phyloP scores from a whole-genome alignment of 257 asterid genomes.

The Salvia hispanica region DNA sequence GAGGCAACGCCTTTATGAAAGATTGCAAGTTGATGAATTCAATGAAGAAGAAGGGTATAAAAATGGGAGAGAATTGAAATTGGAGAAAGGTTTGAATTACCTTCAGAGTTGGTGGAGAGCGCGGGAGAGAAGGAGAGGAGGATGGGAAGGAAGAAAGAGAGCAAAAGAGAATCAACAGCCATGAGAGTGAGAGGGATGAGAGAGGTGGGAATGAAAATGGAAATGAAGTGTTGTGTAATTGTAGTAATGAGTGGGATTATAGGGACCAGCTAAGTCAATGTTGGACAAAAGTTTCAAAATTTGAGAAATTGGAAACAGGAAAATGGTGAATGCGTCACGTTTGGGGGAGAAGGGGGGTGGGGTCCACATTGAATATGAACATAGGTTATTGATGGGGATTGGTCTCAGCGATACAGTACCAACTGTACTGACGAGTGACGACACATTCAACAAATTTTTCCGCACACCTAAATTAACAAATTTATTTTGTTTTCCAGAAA shows the following conservation, averaged over 20 bases:
- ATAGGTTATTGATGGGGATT: no score
- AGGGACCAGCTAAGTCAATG: constrained; percentile 48
- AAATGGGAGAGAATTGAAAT: neutral
- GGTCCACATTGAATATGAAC: constrained; percentile 13
- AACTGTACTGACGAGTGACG: no score
- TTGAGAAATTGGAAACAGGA: constrained; percentile 11
- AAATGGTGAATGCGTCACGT: constrained; percentile 12
- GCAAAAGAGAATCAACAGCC: constrained; percentile 46
- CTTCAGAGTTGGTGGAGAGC: constrained; percentile 73
- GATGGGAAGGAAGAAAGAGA: constrained; percentile 40
- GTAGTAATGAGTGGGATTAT: neutral
- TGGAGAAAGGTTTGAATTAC: constrained; percentile 26
- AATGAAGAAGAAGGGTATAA: no score
- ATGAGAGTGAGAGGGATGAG: constrained; percentile 33
- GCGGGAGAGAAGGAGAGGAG: constrained; percentile 42
- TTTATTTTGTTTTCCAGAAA: no score
- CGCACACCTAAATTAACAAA: no score
- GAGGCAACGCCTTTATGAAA: no score
- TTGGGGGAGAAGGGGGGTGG: neutral
- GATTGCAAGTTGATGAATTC: no score
- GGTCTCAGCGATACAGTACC: no score
- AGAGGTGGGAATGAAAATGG: constrained; percentile 20
- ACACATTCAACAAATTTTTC: no score
- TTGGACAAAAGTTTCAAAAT: neutral
- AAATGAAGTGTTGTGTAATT: neutral